phyloP scores from a whole-genome alignment of 345 rosid genomes.

The Streptanthus diversifolius region DNA sequence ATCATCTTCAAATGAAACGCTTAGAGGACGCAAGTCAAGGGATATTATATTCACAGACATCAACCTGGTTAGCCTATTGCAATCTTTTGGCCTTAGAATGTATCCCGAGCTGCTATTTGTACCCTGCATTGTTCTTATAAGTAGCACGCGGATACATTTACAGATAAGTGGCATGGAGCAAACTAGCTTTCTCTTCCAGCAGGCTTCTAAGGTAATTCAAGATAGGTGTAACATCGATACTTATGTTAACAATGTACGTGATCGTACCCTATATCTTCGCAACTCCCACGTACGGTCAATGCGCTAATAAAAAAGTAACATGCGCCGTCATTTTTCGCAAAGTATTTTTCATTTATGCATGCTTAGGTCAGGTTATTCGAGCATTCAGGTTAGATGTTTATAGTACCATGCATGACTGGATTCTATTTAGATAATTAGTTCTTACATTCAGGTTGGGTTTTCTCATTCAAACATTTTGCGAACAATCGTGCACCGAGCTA shows the following conservation, averaged over 20 bases:
- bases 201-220: slow-evolving; percentile 81
- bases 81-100: not conserved
- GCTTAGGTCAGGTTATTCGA: not conserved
- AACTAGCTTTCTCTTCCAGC: slow-evolving; percentile 94
- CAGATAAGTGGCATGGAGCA: slow-evolving; percentile 99
- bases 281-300: not conserved
- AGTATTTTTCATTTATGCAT: not conserved
- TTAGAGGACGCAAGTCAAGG: slow-evolving; percentile 46
- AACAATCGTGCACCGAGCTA: slow-evolving; percentile 64
- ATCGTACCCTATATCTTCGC: not conserved
- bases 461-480: slow-evolving; percentile 86
- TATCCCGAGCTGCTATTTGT: not conserved
- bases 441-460: slow-evolving; percentile 78
- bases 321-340: not conserved
- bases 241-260: slow-evolving; percentile 3
- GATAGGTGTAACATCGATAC: not conserved
- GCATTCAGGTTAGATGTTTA: not conserved
- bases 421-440: not conserved
- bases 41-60: slow-evolving; percentile 73
- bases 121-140: not conserved
- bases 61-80: slow-evolving; percentile 63
- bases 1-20: slow-evolving; percentile 42
- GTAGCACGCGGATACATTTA: not conserved
- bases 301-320: not conserved
- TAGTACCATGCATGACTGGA: slow-evolving; percentile 1